Evolutionary conservation across 805 yeast genomes (phyloP).

Genomic region (Wickerhamomyces silvicola): DNA sequence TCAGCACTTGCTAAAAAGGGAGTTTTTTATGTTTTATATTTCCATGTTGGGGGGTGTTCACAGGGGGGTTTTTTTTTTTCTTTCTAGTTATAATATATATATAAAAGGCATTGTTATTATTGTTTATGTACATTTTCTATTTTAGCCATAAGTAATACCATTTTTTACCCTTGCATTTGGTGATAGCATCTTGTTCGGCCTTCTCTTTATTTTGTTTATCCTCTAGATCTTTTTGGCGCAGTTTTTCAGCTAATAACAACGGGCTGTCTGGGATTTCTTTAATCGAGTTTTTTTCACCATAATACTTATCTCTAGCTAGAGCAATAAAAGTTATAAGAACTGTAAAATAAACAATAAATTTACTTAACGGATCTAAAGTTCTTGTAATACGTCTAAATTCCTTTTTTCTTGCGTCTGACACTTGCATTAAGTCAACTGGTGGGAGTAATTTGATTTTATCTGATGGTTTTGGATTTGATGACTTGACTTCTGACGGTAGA

Average conservation of each 20-base stretch:
- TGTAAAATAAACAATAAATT: conserved; percentile 43
- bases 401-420: conserved; percentile 36
- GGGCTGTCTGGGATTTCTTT: conserved; percentile 33
- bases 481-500: conserved; percentile 28
- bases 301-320: conserved; percentile 46
- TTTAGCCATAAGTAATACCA: conserved; percentile 24
- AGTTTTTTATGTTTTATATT: too few species aligned
- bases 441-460: conserved; percentile 27
- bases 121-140: conserved; percentile 2
- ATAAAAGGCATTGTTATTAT: too few species aligned
- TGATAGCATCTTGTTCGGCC: conserved; percentile 7
- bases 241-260: conserved; percentile 32
- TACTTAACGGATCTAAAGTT: conserved; percentile 52
- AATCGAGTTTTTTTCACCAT: conserved; percentile 33
- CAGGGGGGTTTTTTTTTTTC: neutral
- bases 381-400: conserved; percentile 40
- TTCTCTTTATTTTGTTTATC: conserved; percentile 7
- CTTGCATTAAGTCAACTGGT: conserved; percentile 33
- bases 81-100: too few species aligned
- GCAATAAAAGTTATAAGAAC: conserved; percentile 44
- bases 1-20: too few species aligned
- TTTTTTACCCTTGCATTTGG: conserved; percentile 5
- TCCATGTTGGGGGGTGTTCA: too few species aligned
- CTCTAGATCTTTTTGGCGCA: conserved; percentile 13
- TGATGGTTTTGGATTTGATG: conserved; percentile 8